Conservation (phyloP, 331 rosid species). For the Dryas integrifolia region DNA sequence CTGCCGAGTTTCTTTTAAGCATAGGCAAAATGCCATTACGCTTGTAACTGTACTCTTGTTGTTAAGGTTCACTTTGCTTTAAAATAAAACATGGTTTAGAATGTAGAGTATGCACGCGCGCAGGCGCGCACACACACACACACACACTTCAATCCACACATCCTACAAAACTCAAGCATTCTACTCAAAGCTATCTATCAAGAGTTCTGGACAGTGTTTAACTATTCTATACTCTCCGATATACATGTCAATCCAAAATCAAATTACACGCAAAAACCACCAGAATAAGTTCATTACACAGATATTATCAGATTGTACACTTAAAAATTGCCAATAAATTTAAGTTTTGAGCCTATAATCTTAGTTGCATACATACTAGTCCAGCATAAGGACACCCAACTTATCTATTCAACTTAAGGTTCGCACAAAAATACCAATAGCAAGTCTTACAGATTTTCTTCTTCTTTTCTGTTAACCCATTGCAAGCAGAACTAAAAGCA, state of each 20-base stretch:
- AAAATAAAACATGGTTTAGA: slow-evolving; percentile 8
- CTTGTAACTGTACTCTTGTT: slow-evolving; percentile 55
- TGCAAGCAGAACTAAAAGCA: not conserved
- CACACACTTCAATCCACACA: not conserved
- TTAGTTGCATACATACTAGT: not conserved
- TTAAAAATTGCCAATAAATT: not conserved
- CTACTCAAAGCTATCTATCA: slow-evolving; percentile 7
- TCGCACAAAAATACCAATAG: too few relatives aligned
- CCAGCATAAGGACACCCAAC: not conserved
- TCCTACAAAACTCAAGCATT: slow-evolving; percentile 8
- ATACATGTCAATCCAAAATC: not conserved
- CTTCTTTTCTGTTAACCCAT: too few relatives aligned
- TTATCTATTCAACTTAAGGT: not conserved
- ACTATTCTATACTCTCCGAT: not conserved
- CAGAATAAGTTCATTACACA: not conserved
- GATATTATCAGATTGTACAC: not conserved
- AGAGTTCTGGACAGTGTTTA: not conserved
- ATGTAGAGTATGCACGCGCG: not conserved
- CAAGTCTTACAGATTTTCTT: too few relatives aligned
- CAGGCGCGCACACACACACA: not conserved
- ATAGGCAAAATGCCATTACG: slow-evolving; percentile 87
- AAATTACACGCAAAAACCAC: not conserved
- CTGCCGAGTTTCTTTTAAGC: slow-evolving; percentile 70
- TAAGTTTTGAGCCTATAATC: not conserved
- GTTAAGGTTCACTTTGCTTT: slow-evolving; percentile 41